phyloP scores from a whole-genome alignment of 805 yeast species.

The Nakazawaea laoshanensis region DNA sequence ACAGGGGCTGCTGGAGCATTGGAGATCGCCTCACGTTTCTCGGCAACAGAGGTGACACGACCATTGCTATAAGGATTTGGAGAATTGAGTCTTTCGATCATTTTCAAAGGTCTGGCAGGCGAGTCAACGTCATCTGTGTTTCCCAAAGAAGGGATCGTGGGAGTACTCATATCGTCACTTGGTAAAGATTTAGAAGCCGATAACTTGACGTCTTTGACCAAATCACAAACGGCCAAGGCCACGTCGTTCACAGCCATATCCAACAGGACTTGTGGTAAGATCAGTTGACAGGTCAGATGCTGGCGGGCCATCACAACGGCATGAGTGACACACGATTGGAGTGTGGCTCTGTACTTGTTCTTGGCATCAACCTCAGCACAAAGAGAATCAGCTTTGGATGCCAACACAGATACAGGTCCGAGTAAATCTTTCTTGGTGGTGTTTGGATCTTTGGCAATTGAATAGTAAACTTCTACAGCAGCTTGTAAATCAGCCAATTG shows the following conservation, averaged over 20 bases:
- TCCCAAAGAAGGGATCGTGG: slow-evolving; percentile 7
- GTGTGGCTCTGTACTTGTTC: slow-evolving; percentile 13
- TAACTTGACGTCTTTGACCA: slow-evolving; percentile 43
- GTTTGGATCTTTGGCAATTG: slow-evolving; percentile 15
- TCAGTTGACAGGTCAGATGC: slow-evolving; percentile 50
- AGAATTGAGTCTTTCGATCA: slow-evolving; percentile 44
- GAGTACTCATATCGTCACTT: slow-evolving; percentile 8
- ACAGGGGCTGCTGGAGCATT: slow-evolving; percentile 6
- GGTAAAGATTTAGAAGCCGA: slow-evolving; percentile 7
- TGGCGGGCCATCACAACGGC: slow-evolving; percentile 72
- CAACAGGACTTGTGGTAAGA: slow-evolving; percentile 63
- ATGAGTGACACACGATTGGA: slow-evolving; percentile 65
- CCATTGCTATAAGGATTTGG: slow-evolving; percentile 10
- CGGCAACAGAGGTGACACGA: not conserved
- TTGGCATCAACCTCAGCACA: slow-evolving; percentile 18
- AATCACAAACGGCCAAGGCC: slow-evolving; percentile 55
- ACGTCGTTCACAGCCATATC: slow-evolving; percentile 74
- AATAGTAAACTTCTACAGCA: slow-evolving; percentile 35
- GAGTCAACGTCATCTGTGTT: slow-evolving; percentile 18
- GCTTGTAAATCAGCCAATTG: slow-evolving; percentile 38
- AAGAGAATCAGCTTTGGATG: slow-evolving; percentile 30
- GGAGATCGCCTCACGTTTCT: slow-evolving; percentile 4
- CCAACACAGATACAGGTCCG: slow-evolving; percentile 40
- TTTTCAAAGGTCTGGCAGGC: slow-evolving; percentile 62
- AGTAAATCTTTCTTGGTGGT: slow-evolving; percentile 34